A percentile compares a stretch with the other conserved stretches of the same genome.
Evolutionary conservation across 179 eudicot species (phyloP).

Genomic region (Camellia oleifera): DNA sequence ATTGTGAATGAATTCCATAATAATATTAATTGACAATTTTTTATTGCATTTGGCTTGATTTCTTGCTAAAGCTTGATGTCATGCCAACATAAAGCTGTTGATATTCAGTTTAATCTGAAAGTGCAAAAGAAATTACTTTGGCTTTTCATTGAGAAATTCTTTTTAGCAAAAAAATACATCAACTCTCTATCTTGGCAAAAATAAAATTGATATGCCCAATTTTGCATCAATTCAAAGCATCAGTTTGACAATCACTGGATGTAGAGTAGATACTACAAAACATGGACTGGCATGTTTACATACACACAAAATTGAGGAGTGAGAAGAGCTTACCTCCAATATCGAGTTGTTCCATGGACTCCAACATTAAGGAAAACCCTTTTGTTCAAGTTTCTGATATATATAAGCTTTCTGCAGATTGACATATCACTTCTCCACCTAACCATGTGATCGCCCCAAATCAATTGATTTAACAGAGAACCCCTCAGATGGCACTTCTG

Average conservation of each 20-base stretch:
- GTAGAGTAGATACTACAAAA: background rate
- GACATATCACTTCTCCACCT: background rate
- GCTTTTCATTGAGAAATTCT: no score
- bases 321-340: background rate
- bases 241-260: background rate
- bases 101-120: no score
- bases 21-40: no score
- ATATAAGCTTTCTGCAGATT: background rate
- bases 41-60: no score
- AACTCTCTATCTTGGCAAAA: no score
- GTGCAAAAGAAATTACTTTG: no score
- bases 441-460: background rate
- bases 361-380: background rate
- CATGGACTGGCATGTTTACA: background rate
- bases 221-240: background rate
- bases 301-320: background rate
- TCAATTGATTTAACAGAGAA: background rate
- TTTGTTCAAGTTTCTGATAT: background rate
- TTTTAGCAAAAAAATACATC: no score
- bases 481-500: background rate
- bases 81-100: no score
- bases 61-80: no score
- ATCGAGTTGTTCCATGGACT: background rate
- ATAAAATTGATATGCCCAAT: no score
- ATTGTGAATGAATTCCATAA: no score